Evolutionary conservation across 805 yeast genomes (phyloP).

Genomic region (Zygoascus ofunaensis): DNA sequence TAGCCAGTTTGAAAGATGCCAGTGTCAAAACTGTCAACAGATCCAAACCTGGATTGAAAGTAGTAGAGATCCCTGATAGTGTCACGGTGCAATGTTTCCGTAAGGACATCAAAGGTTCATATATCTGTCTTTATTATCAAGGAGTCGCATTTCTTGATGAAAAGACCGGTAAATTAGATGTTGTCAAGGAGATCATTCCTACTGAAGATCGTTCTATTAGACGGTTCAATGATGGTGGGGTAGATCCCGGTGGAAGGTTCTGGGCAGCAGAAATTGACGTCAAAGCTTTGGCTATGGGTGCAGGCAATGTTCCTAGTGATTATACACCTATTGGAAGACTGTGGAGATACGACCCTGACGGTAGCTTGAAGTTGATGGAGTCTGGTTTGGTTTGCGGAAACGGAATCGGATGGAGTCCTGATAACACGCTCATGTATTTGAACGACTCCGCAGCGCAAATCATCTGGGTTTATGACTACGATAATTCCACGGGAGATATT

Average conservation of each 20-base stretch:
- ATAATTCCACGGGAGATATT: slow-evolving; percentile 29
- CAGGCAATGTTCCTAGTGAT: slow-evolving; percentile 19
- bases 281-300: slow-evolving; percentile 22
- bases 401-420: slow-evolving; percentile 51
- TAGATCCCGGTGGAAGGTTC: slow-evolving; percentile 66
- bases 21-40: slow-evolving; percentile 13
- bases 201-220: slow-evolving; percentile 20
- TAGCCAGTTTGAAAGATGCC: slow-evolving; percentile 8
- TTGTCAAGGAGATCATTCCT: slow-evolving; percentile 27
- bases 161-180: slow-evolving; percentile 26
- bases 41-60: slow-evolving; percentile 19
- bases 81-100: slow-evolving; percentile 29
- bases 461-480: slow-evolving; percentile 41
- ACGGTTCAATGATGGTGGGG: slow-evolving; percentile 73
- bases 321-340: slow-evolving; percentile 25
- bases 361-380: slow-evolving; percentile 22
- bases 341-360: slow-evolving; percentile 31
- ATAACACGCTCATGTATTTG: slow-evolving; percentile 37
- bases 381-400: slow-evolving; percentile 37
- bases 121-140: slow-evolving; percentile 27
- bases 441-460: slow-evolving; percentile 43
- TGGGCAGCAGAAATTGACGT: slow-evolving; percentile 42
- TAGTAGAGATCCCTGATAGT: slow-evolving; percentile 22
- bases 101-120: slow-evolving; percentile 22
- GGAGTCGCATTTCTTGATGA: slow-evolving; percentile 30